These are phyloP conservation scores for Bacidia rubella DNA, from an alignment of 495 filamentous ascomycete genomes.

Conservation along the genomic window DNA sequence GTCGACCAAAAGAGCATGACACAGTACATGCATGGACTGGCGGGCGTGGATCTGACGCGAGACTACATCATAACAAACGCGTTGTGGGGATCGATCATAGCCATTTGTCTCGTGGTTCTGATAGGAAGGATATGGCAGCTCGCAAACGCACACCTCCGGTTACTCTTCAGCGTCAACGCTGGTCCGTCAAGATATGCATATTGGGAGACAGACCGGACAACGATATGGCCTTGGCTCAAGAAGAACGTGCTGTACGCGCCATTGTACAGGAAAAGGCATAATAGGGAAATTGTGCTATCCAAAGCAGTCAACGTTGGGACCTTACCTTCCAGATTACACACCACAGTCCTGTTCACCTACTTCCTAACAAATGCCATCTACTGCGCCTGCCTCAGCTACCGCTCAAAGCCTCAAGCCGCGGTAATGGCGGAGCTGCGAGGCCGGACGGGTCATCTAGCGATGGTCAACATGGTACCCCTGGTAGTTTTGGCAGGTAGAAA, in stretches of 20 bases:
- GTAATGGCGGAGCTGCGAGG: slow-evolving; percentile 62
- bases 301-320: slow-evolving; percentile 80
- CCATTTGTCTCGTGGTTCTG: slow-evolving; percentile 39
- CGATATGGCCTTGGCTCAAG: slow-evolving; percentile 60
- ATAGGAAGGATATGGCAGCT: slow-evolving; percentile 44
- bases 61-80: slow-evolving; percentile 11
- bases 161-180: slow-evolving; percentile 49
- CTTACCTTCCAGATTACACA: slow-evolving; percentile 74
- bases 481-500: slow-evolving; percentile 83
- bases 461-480: slow-evolving; percentile 84
- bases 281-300: slow-evolving; percentile 76
- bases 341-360: slow-evolving; percentile 58
- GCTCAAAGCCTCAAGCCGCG: slow-evolving; percentile 29
- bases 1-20: slow-evolving; percentile 1
- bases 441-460: slow-evolving; percentile 67
- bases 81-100: slow-evolving; percentile 32
- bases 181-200: slow-evolving; percentile 36
- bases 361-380: slow-evolving; percentile 66
- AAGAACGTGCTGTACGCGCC: slow-evolving; percentile 73
- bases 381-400: slow-evolving; percentile 61
- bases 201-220: slow-evolving; percentile 52
- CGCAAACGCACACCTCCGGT: slow-evolving; percentile 55
- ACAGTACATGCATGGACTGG: slow-evolving; percentile 15
- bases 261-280: slow-evolving; percentile 69
- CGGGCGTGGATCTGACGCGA: slow-evolving; percentile 14